Evolutionary conservation across 768 basidiomycete genomes (phyloP), one percentile per base, ranked within the genome.

Genomic region (Russula griseocarnosa): DNA sequence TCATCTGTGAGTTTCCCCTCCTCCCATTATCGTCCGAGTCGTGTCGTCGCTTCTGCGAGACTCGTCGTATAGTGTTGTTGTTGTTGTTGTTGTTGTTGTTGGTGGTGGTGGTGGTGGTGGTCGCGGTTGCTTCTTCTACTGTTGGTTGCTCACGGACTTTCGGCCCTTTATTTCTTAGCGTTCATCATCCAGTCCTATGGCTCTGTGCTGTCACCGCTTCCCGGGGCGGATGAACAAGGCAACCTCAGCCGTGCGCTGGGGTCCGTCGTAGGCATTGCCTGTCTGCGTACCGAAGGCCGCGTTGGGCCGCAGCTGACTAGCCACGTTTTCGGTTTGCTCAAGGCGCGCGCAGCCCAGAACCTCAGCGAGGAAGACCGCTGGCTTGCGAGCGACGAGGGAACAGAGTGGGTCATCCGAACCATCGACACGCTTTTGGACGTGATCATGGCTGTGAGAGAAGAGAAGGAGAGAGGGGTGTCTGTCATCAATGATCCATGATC

Each of bases 121-220:
- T 44, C 3, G 16, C 10, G 20, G 22, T 55, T 24, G 22, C 22
- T 47, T 11, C 46, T 32, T 36, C 58, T 1, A 13, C 28, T 8
- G 8, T 9, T 9, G 6, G 1, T 38, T 44, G 32, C 58, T 68
- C 56, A 68, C 58, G 36, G 22, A 61, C 22, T 8, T 32, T 4
- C n/a, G n/a, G n/a, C 38, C 28, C 60, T 26, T 10, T n/a, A n/a
- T 62, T 66, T 63, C 51, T 68, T 68, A 93, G 92, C 84, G 64
- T 92, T 92, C 77, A 90, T 94, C 71, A 90, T 93, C 79, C 88
- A 91, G 76, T 82, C 82, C 66, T 94, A 94, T 74, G 91, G 91
- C 72, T 78, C 86, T 46, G 82, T 93, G 44, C 81, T 94, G 70
- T 77, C 88, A 68, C 90, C 90, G 69, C 74, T 90, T 72, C 86